phyloP scores from a whole-genome alignment of 495 filamentous ascomycete species.

The Penicillium turbatum region DNA sequence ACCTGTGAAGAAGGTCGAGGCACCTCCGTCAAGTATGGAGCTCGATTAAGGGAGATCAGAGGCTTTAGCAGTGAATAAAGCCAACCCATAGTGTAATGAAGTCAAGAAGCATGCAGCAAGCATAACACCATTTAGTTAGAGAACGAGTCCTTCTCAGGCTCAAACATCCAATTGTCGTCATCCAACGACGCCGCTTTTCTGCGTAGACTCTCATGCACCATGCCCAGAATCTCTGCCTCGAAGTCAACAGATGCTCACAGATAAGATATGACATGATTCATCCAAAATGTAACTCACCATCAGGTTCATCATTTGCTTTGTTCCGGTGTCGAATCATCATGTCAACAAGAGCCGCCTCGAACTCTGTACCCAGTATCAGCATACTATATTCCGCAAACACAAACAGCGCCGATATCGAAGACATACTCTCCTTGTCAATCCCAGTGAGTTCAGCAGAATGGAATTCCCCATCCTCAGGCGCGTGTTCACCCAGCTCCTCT shows the following conservation, averaged over 20 bases:
- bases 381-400: not conserved
- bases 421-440: slow-evolving; percentile 48
- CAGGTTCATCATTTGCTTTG: slow-evolving; percentile 58
- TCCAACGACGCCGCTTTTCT: slow-evolving; percentile 67
- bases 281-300: slow-evolving; percentile 48
- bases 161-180: slow-evolving; percentile 91
- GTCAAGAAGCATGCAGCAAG: slow-evolving; percentile 12
- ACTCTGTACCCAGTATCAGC: slow-evolving; percentile 29
- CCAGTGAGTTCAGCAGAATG: slow-evolving; percentile 27
- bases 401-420: not conserved
- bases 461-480: slow-evolving; percentile 19
- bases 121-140: slow-evolving; percentile 13
- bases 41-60: slow-evolving; percentile 42
- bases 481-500: slow-evolving; percentile 46
- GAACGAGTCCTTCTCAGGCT: slow-evolving; percentile 55
- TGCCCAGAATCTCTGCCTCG: slow-evolving; percentile 61
- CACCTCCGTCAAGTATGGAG: slow-evolving; percentile 48
- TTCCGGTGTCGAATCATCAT: slow-evolving; percentile 59
- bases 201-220: slow-evolving; percentile 65
- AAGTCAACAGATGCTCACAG: not conserved
- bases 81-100: slow-evolving; percentile 22
- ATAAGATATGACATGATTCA: not conserved
- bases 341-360: slow-evolving; percentile 46
- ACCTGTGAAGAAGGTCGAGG: slow-evolving; percentile 44
- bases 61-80: slow-evolving; percentile 7